phyloP scores from a whole-genome alignment of 768 basidiomycete genomes.

The Amanita fuliginea region DNA sequence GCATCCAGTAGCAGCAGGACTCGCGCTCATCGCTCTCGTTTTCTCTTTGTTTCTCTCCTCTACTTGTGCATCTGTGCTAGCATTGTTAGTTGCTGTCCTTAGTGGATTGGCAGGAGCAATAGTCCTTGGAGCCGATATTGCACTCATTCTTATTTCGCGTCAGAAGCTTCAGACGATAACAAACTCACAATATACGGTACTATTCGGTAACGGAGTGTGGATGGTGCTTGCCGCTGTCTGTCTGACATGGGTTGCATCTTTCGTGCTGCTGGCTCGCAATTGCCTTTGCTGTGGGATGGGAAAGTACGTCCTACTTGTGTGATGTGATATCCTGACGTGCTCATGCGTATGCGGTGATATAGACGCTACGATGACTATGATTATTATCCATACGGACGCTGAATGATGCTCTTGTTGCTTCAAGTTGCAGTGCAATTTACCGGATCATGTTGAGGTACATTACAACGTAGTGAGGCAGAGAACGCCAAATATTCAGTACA shows the following conservation, averaged over 20 bases:
- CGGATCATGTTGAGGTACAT: background rate
- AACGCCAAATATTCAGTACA: slow-evolving; percentile 45
- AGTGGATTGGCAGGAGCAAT: slow-evolving; percentile 43
- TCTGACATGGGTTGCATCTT: slow-evolving; percentile 48
- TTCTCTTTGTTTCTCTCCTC: slow-evolving; percentile 50
- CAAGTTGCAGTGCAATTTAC: background rate
- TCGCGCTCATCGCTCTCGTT: slow-evolving; percentile 43
- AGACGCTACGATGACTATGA: background rate
- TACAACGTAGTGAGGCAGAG: background rate
- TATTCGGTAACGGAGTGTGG: slow-evolving; percentile 65
- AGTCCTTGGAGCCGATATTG: slow-evolving; percentile 53
- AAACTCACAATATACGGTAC: slow-evolving; percentile 29
- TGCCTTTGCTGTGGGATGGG: slow-evolving; percentile 64
- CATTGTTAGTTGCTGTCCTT: slow-evolving; percentile 48
- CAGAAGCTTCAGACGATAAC: slow-evolving; percentile 28
- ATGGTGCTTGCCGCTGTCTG: slow-evolving; percentile 49
- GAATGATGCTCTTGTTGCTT: background rate
- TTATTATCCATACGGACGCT: background rate
- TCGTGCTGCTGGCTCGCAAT: slow-evolving; percentile 49
- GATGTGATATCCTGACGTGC: background rate
- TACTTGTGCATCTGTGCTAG: slow-evolving; percentile 40
- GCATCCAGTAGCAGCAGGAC: slow-evolving; percentile 53
- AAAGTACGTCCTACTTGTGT: slow-evolving; percentile 17
- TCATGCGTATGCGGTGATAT: background rate
- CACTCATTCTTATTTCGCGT: slow-evolving; percentile 42